phyloP scores from a whole-genome alignment of 495 filamentous ascomycete species.

The Penicillium macrosclerotiorum region DNA sequence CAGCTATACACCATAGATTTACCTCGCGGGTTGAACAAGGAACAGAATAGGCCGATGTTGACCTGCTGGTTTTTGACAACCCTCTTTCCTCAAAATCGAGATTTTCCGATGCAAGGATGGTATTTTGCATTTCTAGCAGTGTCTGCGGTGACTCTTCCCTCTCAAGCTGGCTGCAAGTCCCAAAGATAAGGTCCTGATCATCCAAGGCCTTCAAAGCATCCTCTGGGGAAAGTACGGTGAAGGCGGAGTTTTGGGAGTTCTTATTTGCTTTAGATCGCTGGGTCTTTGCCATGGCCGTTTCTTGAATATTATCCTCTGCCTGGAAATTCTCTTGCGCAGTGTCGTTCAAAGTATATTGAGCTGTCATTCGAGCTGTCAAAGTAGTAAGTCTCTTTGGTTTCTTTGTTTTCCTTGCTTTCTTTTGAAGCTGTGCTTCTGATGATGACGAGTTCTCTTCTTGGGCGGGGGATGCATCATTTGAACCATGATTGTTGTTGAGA shows the following conservation, averaged over 20 bases:
- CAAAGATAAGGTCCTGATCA: conserved; percentile 82
- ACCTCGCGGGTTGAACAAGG: conserved; percentile 29
- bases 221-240: conserved; percentile 67
- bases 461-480: conserved; percentile 7
- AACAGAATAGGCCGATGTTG: conserved; percentile 9
- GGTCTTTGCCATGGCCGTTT: conserved; percentile 22
- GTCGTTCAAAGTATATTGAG: conserved; percentile 55
- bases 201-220: conserved; percentile 66
- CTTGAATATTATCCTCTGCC: conserved; percentile 16
- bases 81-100: neutral
- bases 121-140: conserved; percentile 65
- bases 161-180: conserved; percentile 87
- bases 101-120: conserved; percentile 61
- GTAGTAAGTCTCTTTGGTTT: conserved; percentile 73
- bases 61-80: neutral
- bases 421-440: conserved; percentile 17
- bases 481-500: conserved; percentile 8
- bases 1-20: conserved; percentile 66
- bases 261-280: conserved; percentile 26
- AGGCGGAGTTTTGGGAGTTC: conserved; percentile 32
- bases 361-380: conserved; percentile 80
- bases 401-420: conserved; percentile 51
- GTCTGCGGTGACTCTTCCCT: conserved; percentile 69
- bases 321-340: conserved; percentile 8
- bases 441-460: conserved; percentile 12